Evolutionary conservation across 1,139 yeast species (phyloP), one percentile per base, ranked within the genome.

Genomic region (Debaryomyces coudertii): DNA sequence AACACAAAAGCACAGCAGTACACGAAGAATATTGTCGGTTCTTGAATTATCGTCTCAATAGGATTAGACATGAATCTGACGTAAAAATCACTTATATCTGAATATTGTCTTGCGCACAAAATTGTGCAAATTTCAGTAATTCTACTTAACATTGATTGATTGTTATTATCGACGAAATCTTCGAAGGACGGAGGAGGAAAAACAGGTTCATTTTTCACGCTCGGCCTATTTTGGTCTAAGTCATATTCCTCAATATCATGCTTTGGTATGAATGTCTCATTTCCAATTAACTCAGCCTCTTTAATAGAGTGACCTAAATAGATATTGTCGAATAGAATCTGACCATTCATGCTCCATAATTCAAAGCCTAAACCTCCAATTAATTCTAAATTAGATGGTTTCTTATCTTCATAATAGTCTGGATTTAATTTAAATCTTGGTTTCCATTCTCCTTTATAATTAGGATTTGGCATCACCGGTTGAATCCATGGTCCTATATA

Each of bases 281-380:
- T 90, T 20, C 97, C 97, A 54, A 90, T 75, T 11, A 60, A 52
- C 68, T 90, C 97, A 7, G 97, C 97, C 60, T 90, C 97, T 23
- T 68, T 73, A 14, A 90, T 68, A 3, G 89, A 83, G 60, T 88
- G 93, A 11, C 97, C 97, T 51, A 92, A 63, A 63, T 90, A 90
- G 47, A 90, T 82, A 67, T 90, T 89, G 65, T 89, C 90, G 61
- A 92, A 89, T 60, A 88, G 57, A 42, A 89, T 79, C 44, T 85
- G 80, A 38, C 76, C 74, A 54, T 88, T 87, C 85, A 90, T 85
- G 46, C 95, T 82, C 96, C 97, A 90, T 53, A 90, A 73, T 64
- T 92, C 98, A 61, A 92, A 87, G 4, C 96, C 96, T 45, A 92
- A 58, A 7, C 87, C 96, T 23, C 90, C 93, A 55, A 90, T 81